Percentiles rank a stretch among this genome's conserved stretches.
These are phyloP conservation scores for Rhizophagus sp. DNA, from an alignment of 192 early-diverging fungal species.

Conservation along the genomic window DNA sequence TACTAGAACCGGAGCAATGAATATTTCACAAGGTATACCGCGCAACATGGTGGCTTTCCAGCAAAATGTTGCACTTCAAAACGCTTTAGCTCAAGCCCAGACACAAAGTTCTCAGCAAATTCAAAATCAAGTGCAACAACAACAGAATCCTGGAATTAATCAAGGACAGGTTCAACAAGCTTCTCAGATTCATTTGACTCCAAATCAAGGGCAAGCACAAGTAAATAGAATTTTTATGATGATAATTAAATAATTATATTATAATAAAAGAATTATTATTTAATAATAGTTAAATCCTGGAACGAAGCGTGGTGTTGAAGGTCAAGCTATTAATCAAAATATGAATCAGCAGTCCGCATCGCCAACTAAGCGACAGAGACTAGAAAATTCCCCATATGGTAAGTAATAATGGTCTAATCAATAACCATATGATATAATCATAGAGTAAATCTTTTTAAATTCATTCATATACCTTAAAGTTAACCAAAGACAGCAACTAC, in stretches of 20 bases:
- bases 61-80: neutral
- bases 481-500: neutral
- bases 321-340: neutral
- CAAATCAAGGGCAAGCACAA: neutral
- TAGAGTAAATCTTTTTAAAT: no score
- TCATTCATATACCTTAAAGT: neutral
- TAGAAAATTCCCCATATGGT: neutral
- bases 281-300: neutral
- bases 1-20: no score
- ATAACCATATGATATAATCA: neutral
- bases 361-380: conserved; percentile 1
- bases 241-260: neutral
- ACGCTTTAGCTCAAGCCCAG: no score
- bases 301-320: neutral
- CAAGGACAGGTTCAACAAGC: neutral
- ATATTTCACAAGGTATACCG: no score
- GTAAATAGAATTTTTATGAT: neutral
- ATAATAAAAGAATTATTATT: neutral
- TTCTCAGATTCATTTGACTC: neutral
- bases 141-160: neutral
- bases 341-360: neutral
- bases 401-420: neutral
- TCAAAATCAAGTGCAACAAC: neutral
- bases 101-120: neutral
- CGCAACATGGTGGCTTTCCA: neutral